Percentiles rank a stretch among this genome's conserved stretches.
Evolutionary conservation across 139 green algal species (phyloP).

Genomic region (Penium margaritaceum): DNA sequence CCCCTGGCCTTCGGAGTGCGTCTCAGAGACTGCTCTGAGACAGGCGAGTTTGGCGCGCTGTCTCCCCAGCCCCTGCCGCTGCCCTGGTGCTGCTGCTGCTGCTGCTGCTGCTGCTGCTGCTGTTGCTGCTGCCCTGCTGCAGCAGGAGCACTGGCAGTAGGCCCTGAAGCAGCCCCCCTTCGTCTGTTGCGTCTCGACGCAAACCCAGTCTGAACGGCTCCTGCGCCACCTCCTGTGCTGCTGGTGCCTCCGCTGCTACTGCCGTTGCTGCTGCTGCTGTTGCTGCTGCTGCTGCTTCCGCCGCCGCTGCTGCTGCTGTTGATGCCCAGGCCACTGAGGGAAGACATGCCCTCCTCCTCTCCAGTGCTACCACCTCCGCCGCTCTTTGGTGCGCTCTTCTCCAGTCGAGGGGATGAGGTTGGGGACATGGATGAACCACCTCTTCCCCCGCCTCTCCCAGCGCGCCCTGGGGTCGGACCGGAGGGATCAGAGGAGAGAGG

Average conservation of each 20-base stretch:
- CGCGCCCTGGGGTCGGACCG: neutral
- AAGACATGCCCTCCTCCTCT: too few species aligned
- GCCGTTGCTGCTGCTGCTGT: too few species aligned
- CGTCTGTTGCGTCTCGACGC: neutral
- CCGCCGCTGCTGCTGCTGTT: too few species aligned
- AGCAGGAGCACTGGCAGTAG: neutral
- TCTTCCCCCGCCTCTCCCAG: neutral
- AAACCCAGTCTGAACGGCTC: neutral
- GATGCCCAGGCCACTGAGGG: too few species aligned
- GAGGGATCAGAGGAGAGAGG: neutral
- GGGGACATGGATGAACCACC: too few species aligned
- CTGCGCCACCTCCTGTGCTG: neutral
- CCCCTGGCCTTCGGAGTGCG: too few species aligned
- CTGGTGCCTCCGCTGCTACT: neutral
- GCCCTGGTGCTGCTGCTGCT: neutral
- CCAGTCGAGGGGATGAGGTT: too few species aligned
- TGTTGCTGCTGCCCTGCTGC: neutral
- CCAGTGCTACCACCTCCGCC: too few species aligned
- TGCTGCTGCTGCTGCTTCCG: too few species aligned
- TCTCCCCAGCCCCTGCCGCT: neutral
- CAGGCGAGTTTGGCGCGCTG: too few species aligned
- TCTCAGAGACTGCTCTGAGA: too few species aligned
- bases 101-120: neutral
- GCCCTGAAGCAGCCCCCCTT: neutral
- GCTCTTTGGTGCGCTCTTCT: too few species aligned